phyloP scores from a whole-genome alignment of 1,284 basidiomycete species.

The Wallemia mellicola region DNA sequence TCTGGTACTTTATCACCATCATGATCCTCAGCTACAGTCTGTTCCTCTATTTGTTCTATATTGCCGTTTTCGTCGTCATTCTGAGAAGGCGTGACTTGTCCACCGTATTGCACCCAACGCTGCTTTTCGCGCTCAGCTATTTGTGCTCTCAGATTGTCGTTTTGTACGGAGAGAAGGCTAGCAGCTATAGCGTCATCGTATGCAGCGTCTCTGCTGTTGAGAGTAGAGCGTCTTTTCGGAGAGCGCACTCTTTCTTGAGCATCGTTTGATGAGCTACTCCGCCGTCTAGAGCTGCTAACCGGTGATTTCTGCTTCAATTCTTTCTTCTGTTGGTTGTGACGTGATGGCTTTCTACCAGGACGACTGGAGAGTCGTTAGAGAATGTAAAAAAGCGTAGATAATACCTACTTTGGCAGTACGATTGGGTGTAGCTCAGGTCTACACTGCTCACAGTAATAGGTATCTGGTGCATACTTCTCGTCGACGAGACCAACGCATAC shows the following conservation, averaged over 20 bases:
- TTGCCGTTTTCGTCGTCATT: background rate
- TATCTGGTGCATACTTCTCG: conserved; percentile 48
- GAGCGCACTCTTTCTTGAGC: conserved; percentile 10
- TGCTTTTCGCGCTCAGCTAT: background rate
- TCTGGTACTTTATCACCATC: no score
- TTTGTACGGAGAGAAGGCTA: background rate
- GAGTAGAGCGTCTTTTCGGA: conserved; percentile 69
- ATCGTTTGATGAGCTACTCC: background rate
- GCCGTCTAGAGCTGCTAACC: background rate
- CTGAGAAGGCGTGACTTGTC: background rate
- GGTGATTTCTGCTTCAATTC: background rate
- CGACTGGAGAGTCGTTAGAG: background rate
- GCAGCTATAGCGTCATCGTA: conserved; percentile 49
- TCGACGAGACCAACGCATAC: conserved; percentile 78
- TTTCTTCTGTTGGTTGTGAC: background rate
- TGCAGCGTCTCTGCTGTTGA: conserved; percentile 85
- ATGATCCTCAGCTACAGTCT: no score
- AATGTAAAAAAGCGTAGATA: background rate
- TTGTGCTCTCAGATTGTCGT: background rate
- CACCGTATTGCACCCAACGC: background rate
- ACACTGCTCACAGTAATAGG: conserved; percentile 76
- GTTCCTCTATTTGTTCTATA: no score
- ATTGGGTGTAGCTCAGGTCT: conserved; percentile 44
- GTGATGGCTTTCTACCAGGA: background rate
- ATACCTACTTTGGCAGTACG: conserved; percentile 6